Evolutionary conservation across 2,329 filamentous ascomycete species (phyloP), one percentile per base, ranked within the genome.

Genomic region (Ophiocordyceps sinensis): DNA sequence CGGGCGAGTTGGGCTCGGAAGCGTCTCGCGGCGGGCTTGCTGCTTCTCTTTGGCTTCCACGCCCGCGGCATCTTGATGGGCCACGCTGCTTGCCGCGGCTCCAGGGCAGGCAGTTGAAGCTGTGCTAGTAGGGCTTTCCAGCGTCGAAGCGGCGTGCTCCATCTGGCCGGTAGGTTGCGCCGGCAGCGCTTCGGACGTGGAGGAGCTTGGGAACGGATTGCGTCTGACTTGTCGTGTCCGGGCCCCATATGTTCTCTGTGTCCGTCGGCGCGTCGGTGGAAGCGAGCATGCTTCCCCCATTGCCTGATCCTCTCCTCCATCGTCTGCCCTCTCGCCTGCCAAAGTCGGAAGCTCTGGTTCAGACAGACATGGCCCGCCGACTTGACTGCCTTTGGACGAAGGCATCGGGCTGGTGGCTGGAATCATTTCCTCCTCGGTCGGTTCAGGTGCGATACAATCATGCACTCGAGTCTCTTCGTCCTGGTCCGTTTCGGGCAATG

Each of bases 371-470:
- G 42, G 41, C 6, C 42, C 39, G 12, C 50, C 51, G 11, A 42
- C 44, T 8, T 45, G 50, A 21, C 42, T 43, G 4, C 50, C 52
- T 12, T 48, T 48, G n/a, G 57, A 49, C 5, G 58, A 45, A 6
- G 56, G 49, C 2, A 55, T 45, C n/a, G 60, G 60, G 30, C 60
- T 63, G 23, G 60, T 63, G 37, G 60, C 60, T 1, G 60, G 60
- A 43, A 63, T 63, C 49, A 54, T 58, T n/a, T 61, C 58, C 36
- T 60, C 59, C 3, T 59, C 57, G 11, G 38, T 14, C n/a, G n/a
- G 17, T 12, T 36, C 40, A 12, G 21, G 10, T 13, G 37, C 36
- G 9, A 15, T 12, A 10, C 34, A 17, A 12, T 36, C 30, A 19
- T 32, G 15, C 14, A 12, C 21, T 14, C 13, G 13, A 8, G 31